These are phyloP conservation scores for Kalmusia sp. DNA, from an alignment of 2,329 filamentous ascomycete genomes.

Conservation along the genomic window DNA sequence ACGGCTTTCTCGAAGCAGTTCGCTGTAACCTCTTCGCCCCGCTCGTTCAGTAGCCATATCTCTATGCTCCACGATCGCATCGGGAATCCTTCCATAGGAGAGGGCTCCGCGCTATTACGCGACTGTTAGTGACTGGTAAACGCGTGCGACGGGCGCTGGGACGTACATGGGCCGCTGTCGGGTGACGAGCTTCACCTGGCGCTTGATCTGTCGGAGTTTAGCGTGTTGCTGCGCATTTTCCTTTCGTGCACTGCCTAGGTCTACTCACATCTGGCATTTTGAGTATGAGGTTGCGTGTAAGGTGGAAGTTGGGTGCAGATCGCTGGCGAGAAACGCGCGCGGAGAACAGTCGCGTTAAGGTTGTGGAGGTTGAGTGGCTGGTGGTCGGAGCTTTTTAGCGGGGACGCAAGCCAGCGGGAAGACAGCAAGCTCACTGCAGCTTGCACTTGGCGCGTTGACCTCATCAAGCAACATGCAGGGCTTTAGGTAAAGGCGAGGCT, in stretches of 20 bases:
- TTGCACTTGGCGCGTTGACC: slow-evolving; percentile 4
- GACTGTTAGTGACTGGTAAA: slow-evolving; percentile 19
- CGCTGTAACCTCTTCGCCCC: slow-evolving; percentile 82
- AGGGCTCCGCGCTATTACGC: slow-evolving; percentile 73
- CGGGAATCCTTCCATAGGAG: slow-evolving; percentile 84
- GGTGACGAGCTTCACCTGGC: slow-evolving; percentile 90
- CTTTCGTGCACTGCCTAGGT: not conserved
- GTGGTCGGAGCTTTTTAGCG: slow-evolving; percentile 23
- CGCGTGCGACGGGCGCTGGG: slow-evolving; percentile 14
- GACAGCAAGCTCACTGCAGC: slow-evolving; percentile 9
- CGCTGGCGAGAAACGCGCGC: slow-evolving; percentile 12
- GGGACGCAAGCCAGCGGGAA: slow-evolving; percentile 13
- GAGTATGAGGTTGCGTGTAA: not conserved
- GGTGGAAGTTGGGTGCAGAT: not conserved
- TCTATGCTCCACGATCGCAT: slow-evolving; percentile 93
- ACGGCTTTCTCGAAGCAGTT: slow-evolving; percentile 89
- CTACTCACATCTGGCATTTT: slow-evolving; percentile 1
- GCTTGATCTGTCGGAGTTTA: slow-evolving; percentile 67
- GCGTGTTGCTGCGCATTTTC: slow-evolving; percentile 6
- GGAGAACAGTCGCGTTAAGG: slow-evolving; percentile 15
- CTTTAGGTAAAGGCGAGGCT: too few relatives aligned
- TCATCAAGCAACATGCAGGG: too few relatives aligned
- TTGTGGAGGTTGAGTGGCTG: slow-evolving; percentile 19
- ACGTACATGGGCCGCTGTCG: slow-evolving; percentile 88
- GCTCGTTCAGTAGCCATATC: slow-evolving; percentile 82